phyloP scores from a whole-genome alignment of 176 grass and related monocot genomes.

The Carex cristatella region DNA sequence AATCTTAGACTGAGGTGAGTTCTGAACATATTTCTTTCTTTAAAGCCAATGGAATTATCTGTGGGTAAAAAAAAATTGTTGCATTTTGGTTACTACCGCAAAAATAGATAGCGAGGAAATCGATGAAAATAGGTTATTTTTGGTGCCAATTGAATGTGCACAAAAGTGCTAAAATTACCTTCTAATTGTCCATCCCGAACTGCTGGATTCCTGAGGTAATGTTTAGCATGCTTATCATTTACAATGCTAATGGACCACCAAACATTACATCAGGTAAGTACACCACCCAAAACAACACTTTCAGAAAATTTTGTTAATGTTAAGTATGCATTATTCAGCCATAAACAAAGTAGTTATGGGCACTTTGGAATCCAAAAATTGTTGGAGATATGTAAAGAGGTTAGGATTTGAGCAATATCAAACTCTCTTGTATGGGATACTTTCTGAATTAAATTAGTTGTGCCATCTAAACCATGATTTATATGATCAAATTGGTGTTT shows the following conservation, averaged over 20 bases:
- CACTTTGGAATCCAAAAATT: background rate
- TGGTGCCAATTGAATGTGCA: background rate
- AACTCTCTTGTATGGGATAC: background rate
- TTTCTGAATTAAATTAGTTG: background rate
- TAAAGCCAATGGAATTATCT: background rate
- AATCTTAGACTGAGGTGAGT: background rate
- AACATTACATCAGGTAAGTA: too few species aligned
- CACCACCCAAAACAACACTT: too few species aligned
- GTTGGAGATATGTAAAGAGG: background rate
- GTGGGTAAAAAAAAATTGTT: background rate
- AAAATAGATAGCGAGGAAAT: background rate
- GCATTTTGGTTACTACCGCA: background rate
- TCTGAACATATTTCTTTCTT: background rate
- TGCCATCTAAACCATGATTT: background rate
- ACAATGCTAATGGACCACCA: too few species aligned
- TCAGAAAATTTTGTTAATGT: too few species aligned
- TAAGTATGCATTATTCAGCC: background rate
- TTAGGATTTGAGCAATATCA: background rate
- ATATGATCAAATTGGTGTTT: background rate
- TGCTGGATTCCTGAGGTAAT: too few species aligned
- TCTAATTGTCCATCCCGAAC: background rate
- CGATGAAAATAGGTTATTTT: background rate
- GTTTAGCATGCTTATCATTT: too few species aligned
- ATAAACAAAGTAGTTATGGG: background rate
- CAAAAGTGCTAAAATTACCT: background rate